phyloP scores from a whole-genome alignment of 2,329 filamentous ascomycete species.

The Aspergillus latus region DNA sequence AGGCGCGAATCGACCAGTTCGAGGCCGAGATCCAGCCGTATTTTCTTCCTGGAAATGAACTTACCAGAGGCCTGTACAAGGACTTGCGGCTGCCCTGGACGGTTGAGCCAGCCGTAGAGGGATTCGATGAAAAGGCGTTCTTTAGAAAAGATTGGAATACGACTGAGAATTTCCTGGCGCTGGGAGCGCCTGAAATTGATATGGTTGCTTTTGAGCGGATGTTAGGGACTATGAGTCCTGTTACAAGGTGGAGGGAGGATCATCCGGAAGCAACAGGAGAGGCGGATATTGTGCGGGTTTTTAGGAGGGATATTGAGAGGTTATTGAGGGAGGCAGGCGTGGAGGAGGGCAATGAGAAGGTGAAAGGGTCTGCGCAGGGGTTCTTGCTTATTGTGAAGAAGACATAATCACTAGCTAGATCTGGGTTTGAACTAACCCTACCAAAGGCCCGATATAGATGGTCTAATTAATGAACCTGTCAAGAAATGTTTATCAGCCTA shows the following conservation, averaged over 20 bases:
- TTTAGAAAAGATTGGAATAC: not conserved
- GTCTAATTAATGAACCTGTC: not conserved
- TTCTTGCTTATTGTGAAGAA: constrained; percentile 7
- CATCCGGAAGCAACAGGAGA: constrained; percentile 8
- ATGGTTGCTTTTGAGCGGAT: constrained; percentile 5
- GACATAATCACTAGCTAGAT: not conserved
- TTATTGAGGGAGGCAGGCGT: constrained; percentile 4
- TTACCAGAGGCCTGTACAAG: constrained; percentile 44
- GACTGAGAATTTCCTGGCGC: not conserved
- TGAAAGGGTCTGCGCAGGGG: constrained; percentile 3
- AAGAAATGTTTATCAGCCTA: not conserved
- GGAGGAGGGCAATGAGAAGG: constrained; percentile 4
- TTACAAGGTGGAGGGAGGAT: constrained; percentile 12
- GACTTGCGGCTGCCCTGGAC: constrained; percentile 54
- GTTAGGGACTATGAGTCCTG: constrained; percentile 8
- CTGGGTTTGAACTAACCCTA: not conserved
- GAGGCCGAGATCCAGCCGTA: constrained; percentile 42
- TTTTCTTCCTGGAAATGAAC: constrained; percentile 44
- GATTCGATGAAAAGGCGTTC: constrained; percentile 31
- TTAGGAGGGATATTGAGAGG: constrained; percentile 9
- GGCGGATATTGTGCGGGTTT: constrained; percentile 3
- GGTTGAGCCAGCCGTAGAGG: constrained; percentile 28
- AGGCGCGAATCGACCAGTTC: constrained; percentile 43
- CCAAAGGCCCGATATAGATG: not conserved
- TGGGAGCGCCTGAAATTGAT: not conserved